Evolutionary conservation across 768 basidiomycete genomes (phyloP).

Genomic region (Russula emetica): DNA sequence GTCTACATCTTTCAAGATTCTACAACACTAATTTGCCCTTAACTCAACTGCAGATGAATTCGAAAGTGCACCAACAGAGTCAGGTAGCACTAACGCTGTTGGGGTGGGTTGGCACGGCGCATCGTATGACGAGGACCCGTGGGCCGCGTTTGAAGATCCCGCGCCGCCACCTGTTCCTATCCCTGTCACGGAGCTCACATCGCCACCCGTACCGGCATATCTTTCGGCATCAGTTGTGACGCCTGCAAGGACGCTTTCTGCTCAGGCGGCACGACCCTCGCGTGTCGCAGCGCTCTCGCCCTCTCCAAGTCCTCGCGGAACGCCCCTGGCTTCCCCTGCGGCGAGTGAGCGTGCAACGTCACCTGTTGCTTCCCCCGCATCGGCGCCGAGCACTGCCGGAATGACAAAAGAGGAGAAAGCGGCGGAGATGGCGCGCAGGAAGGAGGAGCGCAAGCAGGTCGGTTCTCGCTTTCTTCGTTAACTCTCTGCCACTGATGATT

Average conservation of each 20-base stretch:
- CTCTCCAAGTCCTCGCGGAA: slow-evolving; percentile 4
- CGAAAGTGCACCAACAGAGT: slow-evolving; percentile 34
- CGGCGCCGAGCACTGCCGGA: slow-evolving; percentile 37
- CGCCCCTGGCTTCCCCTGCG: slow-evolving; percentile 20
- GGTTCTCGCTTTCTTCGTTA: slow-evolving; percentile 26
- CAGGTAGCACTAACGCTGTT: slow-evolving; percentile 28
- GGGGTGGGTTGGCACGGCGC: slow-evolving; percentile 31
- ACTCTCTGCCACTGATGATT: no score
- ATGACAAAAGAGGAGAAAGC: slow-evolving; percentile 91
- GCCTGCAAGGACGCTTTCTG: background rate
- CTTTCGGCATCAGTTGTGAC: background rate
- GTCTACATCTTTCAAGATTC: background rate
- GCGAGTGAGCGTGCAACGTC: slow-evolving; percentile 28
- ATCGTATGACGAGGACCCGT: slow-evolving; percentile 27
- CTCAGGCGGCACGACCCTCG: background rate
- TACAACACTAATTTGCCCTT: slow-evolving; percentile 4
- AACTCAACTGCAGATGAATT: slow-evolving; percentile 31
- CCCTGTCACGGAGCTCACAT: slow-evolving; percentile 20
- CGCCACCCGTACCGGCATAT: background rate
- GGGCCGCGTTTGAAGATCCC: slow-evolving; percentile 26
- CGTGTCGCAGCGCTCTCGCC: slow-evolving; percentile 11
- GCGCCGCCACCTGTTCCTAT: slow-evolving; percentile 16
- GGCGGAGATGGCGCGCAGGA: slow-evolving; percentile 84
- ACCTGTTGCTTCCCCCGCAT: slow-evolving; percentile 28
- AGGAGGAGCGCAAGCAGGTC: slow-evolving; percentile 90